These are phyloP conservation scores for Nitzschia sp. DNA, from an alignment of 108 stramenopile species.

Conservation along the genomic window DNA sequence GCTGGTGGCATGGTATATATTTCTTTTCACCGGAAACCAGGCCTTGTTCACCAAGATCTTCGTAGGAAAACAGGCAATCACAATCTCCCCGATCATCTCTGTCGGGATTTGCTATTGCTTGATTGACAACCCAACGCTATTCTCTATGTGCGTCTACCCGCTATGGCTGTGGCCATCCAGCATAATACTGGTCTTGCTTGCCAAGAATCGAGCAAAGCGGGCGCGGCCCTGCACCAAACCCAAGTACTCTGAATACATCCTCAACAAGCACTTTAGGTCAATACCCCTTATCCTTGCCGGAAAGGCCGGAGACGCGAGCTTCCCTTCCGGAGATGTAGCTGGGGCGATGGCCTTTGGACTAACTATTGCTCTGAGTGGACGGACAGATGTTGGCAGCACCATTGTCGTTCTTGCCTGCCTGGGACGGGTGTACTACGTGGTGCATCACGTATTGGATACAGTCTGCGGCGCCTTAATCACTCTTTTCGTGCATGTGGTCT, in stretches of 20 bases:
- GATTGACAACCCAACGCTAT: constrained; percentile 5
- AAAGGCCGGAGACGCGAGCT: constrained; percentile 5
- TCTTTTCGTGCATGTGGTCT: constrained; percentile 4
- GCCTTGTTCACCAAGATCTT: constrained; percentile 8
- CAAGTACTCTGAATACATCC: not conserved
- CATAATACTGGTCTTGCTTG: constrained; percentile 4
- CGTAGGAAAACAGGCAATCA: not conserved
- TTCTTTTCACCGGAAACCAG: not conserved
- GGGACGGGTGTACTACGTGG: constrained; percentile 29
- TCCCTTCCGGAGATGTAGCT: constrained; percentile 31
- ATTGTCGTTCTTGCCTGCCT: constrained; percentile 17
- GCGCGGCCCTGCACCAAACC: constrained; percentile 12
- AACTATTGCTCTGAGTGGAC: not conserved
- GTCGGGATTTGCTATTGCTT: constrained; percentile 3
- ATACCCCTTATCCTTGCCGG: constrained; percentile 10
- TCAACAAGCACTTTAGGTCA: constrained; percentile 7
- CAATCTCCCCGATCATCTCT: not conserved
- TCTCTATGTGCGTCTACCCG: constrained; percentile 10
- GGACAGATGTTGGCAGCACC: not conserved
- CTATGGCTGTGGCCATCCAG: constrained; percentile 14
- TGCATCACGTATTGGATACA: constrained; percentile 27
- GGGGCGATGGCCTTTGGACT: constrained; percentile 20
- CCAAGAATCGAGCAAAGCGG: not conserved
- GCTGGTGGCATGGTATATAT: constrained; percentile 15
- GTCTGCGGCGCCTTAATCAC: constrained; percentile 11